phyloP scores from a whole-genome alignment of 805 yeast species.

The Lipomyces yamadae region DNA sequence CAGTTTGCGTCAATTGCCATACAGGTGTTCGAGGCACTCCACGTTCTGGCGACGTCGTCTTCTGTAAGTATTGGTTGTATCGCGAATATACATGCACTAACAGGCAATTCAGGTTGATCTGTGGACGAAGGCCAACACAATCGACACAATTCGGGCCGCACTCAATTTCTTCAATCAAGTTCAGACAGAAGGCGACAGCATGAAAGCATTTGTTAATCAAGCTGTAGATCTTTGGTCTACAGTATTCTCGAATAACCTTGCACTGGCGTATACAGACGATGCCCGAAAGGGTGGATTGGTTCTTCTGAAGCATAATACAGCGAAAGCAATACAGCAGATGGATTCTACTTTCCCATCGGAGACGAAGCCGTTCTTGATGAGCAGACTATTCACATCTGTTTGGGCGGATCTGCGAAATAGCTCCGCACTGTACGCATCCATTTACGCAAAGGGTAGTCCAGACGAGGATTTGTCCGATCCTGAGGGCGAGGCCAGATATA shows the following conservation, averaged over 20 bases:
- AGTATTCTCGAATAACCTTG: conserved; percentile 14
- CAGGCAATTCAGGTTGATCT: conserved; percentile 14
- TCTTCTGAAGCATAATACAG: conserved; percentile 23
- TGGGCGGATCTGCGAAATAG: conserved; percentile 25
- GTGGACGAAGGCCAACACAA: conserved; percentile 25
- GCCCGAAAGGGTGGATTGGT: conserved; percentile 9
- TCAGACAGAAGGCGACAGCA: conserved; percentile 14
- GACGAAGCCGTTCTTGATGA: conserved; percentile 14
- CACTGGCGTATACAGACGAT: conserved; percentile 2
- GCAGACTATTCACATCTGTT: conserved; percentile 28
- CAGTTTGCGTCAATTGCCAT: conserved; percentile 70
- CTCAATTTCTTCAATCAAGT: conserved; percentile 33
- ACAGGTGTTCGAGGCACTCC: conserved; percentile 27
- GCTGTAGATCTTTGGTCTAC: conserved; percentile 30
- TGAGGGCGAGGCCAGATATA: conserved; percentile 24
- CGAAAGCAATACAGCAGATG: conserved; percentile 33
- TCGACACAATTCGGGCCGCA: conserved; percentile 35
- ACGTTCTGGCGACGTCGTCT: conserved; percentile 15
- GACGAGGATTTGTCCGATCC: conserved; percentile 33
- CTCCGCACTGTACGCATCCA: conserved; percentile 10
- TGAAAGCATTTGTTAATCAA: conserved; percentile 19
- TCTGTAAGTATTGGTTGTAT: conserved; percentile 9
- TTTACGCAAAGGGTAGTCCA: conserved; percentile 14
- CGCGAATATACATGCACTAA: background rate
- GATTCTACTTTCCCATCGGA: conserved; percentile 29